Conservation (phyloP, 345 rosid genomes). For the Dipteronia dyeriana region DNA sequence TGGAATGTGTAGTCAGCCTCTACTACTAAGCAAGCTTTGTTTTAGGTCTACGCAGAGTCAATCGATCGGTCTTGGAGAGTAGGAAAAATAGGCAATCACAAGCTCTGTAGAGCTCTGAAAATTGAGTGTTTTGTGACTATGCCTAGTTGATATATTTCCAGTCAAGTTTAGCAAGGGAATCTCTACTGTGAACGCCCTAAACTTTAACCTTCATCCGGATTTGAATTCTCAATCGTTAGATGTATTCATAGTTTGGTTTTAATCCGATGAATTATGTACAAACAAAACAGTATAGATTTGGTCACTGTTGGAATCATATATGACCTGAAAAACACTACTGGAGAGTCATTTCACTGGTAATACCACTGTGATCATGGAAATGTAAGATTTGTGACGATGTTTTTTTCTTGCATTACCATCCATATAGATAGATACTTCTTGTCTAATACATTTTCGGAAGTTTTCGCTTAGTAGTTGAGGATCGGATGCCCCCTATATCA, state of each 20-base stretch:
- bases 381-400: background rate
- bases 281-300: background rate
- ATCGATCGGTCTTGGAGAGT: slow-evolving; percentile 10
- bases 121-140: slow-evolving; percentile 24
- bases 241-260: too few relatives aligned
- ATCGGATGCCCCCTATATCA: slow-evolving; percentile 24
- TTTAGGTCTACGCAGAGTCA: slow-evolving; percentile 32
- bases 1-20: slow-evolving; percentile 55
- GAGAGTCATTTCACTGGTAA: background rate
- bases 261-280: too few relatives aligned
- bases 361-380: background rate
- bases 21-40: slow-evolving; percentile 1
- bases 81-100: background rate
- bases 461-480: slow-evolving; percentile 28
- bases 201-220: too few relatives aligned
- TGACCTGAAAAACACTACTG: background rate
- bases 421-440: background rate
- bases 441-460: slow-evolving; percentile 19
- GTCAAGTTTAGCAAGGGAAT: background rate
- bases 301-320: background rate
- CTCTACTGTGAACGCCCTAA: too few relatives aligned
- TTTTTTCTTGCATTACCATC: slow-evolving; percentile 7
- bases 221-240: background rate
- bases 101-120: slow-evolving; percentile 5
- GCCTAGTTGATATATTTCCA: background rate